These are phyloP conservation scores for Gossypium thurberi DNA, from an alignment of 345 rosid species.

Conservation along the genomic window DNA sequence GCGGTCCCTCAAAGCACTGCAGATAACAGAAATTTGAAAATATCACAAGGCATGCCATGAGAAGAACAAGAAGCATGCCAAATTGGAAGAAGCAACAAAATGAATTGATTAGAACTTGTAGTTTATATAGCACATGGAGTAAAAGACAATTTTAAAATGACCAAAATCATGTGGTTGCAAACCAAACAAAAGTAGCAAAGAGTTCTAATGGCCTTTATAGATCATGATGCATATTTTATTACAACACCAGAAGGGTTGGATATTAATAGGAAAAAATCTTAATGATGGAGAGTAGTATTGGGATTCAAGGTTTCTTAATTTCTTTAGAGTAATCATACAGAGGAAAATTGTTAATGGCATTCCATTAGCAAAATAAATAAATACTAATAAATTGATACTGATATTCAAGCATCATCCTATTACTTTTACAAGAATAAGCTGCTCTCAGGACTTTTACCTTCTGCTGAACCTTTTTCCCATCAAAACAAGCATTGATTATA, in stretches of 20 bases:
- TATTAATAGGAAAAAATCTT: conserved; percentile 4
- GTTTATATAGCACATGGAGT: background rate
- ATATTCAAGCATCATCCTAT: background rate
- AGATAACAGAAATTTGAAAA: conserved; percentile 1
- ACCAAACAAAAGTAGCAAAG: background rate
- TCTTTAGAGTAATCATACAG: background rate
- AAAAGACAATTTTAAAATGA: background rate
- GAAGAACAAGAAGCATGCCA: background rate
- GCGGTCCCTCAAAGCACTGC: conserved; percentile 94
- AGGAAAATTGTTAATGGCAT: background rate
- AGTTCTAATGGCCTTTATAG: background rate
- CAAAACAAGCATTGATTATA: background rate
- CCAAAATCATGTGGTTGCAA: background rate
- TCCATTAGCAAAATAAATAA: background rate
- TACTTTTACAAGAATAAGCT: background rate
- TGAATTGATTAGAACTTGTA: background rate
- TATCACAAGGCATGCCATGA: background rate
- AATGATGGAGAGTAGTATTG: background rate
- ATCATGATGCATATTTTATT: background rate
- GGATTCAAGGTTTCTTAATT: background rate
- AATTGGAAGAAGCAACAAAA: background rate
- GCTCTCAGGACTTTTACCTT: background rate
- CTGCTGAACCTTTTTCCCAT: background rate
- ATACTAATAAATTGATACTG: background rate
- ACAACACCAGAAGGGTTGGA: background rate